These are phyloP conservation scores for Yarrowia galli DNA, from an alignment of 1,139 yeast genomes.

Conservation along the genomic window DNA sequence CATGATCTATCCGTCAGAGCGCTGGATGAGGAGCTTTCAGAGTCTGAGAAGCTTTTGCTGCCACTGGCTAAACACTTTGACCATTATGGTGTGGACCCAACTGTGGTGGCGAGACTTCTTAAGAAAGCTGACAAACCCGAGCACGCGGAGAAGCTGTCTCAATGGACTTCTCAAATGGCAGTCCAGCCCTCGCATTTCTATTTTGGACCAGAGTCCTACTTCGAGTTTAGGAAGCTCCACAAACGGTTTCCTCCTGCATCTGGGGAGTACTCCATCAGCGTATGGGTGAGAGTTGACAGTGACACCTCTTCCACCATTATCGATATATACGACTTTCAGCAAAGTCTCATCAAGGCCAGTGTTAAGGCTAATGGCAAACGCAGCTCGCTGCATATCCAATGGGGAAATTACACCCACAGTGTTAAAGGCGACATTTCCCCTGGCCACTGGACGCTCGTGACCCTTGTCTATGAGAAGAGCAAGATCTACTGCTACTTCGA, in stretches of 20 bases:
- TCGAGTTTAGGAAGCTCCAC: slow-evolving; percentile 20
- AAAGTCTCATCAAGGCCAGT: slow-evolving; percentile 22
- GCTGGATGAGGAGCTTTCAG: slow-evolving; percentile 5
- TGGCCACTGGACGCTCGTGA: slow-evolving; percentile 23
- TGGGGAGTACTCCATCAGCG: slow-evolving; percentile 31
- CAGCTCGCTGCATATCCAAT: slow-evolving; percentile 27
- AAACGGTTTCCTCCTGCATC: slow-evolving; percentile 35
- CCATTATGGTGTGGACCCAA: slow-evolving; percentile 21
- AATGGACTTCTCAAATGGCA: slow-evolving; percentile 9
- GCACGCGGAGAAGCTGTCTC: slow-evolving; percentile 24
- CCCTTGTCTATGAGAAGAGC: slow-evolving; percentile 31
- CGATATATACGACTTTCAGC: slow-evolving; percentile 35
- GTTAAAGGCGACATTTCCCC: slow-evolving; percentile 22
- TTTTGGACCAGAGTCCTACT: slow-evolving; percentile 20
- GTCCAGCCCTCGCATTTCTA: slow-evolving; percentile 27
- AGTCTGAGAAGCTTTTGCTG: background rate
- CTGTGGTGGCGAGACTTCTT: slow-evolving; percentile 13
- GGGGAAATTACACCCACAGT: slow-evolving; percentile 26
- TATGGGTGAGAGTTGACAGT: slow-evolving; percentile 14
- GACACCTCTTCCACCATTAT: slow-evolving; percentile 19
- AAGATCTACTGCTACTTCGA: slow-evolving; percentile 23
- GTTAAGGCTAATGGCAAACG: slow-evolving; percentile 14
- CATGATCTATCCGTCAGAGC: slow-evolving; percentile 9
- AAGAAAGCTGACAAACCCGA: slow-evolving; percentile 26
- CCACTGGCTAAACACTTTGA: slow-evolving; percentile 10